Base-by-base conservation (phyloP, 495 filamentous ascomycete species). In the Penicillium canariense region DNA sequence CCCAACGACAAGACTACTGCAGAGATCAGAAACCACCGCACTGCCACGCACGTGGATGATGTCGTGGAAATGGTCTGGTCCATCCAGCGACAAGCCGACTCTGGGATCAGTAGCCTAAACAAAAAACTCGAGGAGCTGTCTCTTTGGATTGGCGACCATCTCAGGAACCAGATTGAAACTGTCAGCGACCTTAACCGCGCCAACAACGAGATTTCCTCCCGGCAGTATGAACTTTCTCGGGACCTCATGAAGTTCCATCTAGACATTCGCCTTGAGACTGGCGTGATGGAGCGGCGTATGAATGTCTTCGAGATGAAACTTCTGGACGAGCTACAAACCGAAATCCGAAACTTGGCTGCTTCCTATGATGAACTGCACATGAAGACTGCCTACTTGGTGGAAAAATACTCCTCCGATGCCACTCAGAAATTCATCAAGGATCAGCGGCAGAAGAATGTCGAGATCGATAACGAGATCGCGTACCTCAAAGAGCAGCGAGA, bases 181-280 rank as follows among this genome's bases (percentile, higher is more conserved):
- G 43, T 52, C 10, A 27, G 42, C 0, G 61, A 64, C 28, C 17
- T 58, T 8, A 26, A 39, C 10, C 50, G 54, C n/a, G 30, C 47
- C 7, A 60, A 58, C n/a, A 28, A 50, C 5, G 56, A 60, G 1
- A 39, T 63, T 3, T 18, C 20, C n/a, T 18, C 23, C 25, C 56
- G 53, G 26, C 54, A 60, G 32, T 23, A 2, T 14, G 30, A 57
- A 12, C 25, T 63, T 25, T 49, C 53, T 2, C 42, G 26, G 8
- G 58, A 61, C 4, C 42, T 58, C 18, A 42, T 49, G 46, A 56
- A 55, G 14, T 52, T 53, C 30, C 58, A 58, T 18, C 51, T 58
- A n/a, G 51, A 58, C 14, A 17, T 58, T 1, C 50, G 51, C 4
- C 25, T 61, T 2, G 50, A 64, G 10, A 49, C 58, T 15, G 48